Conservation (phyloP, 345 rosid genomes). For the Clausena lansium region DNA sequence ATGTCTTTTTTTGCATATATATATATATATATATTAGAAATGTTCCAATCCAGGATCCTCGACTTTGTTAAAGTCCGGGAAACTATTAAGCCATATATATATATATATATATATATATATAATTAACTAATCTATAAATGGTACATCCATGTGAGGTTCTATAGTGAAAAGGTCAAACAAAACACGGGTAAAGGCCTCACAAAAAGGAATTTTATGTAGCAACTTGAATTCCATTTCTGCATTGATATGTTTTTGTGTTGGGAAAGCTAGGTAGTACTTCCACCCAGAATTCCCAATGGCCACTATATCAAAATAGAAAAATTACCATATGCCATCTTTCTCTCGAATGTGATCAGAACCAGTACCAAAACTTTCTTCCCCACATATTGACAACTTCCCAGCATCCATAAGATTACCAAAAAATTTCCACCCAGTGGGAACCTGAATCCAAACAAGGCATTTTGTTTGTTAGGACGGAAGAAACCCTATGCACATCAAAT, state of each 20-base stretch:
- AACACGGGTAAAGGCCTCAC: not conserved
- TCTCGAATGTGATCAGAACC: slow-evolving; percentile 97
- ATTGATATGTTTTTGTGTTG: not conserved
- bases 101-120: too few relatives aligned
- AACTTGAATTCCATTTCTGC: not conserved
- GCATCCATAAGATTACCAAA: slow-evolving; percentile 99
- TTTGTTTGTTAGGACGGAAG: slow-evolving; percentile 19
- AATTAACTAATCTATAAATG: not conserved
- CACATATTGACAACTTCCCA: slow-evolving; percentile 88
- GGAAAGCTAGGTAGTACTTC: not conserved
- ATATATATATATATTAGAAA: too few relatives aligned
- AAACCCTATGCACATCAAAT: slow-evolving; percentile 2
- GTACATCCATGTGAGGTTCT: not conserved
- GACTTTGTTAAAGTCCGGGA: too few relatives aligned
- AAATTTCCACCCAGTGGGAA: slow-evolving; percentile 96
- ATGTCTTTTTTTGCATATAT: too few relatives aligned
- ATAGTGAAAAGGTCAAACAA: not conserved
- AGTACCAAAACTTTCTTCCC: slow-evolving; percentile 98
- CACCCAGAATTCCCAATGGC: not conserved
- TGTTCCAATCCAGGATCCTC: too few relatives aligned
- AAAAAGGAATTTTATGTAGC: not conserved
- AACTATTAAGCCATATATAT: too few relatives aligned
- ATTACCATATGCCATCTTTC: slow-evolving; percentile 96
- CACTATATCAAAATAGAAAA: slow-evolving; percentile 12
- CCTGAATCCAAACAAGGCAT: slow-evolving; percentile 42